phyloP scores from a whole-genome alignment of 2,329 filamentous ascomycete genomes.

The Botrytis paeoniae region DNA sequence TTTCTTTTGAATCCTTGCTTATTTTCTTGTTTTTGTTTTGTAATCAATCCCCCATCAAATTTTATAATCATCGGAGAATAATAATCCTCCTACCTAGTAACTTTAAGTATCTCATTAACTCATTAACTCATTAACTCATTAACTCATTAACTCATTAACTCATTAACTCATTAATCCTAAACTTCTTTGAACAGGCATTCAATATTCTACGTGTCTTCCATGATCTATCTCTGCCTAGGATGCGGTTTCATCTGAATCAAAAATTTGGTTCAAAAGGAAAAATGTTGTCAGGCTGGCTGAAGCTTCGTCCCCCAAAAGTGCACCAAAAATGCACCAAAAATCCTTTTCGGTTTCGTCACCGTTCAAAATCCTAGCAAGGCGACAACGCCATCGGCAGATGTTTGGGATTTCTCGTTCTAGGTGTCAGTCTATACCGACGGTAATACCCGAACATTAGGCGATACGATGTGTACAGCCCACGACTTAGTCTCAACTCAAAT shows the following conservation, averaged over 20 bases:
- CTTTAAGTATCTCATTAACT: background rate
- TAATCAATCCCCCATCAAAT: background rate
- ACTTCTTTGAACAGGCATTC: background rate
- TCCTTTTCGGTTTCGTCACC: background rate
- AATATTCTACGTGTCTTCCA: constrained; percentile 2
- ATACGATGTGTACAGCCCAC: background rate
- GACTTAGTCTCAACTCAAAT: background rate
- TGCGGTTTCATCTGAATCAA: constrained; percentile 1
- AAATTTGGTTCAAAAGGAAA: background rate
- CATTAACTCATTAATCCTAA: background rate
- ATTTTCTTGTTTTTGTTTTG: background rate
- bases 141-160: background rate
- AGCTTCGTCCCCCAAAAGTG: background rate
- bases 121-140: background rate
- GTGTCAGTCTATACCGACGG: constrained; percentile 12
- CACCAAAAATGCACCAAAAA: background rate
- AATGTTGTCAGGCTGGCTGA: background rate
- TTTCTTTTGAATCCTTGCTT: background rate
- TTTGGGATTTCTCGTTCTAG: background rate
- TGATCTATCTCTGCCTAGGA: background rate
- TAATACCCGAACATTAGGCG: background rate
- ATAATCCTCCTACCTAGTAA: background rate
- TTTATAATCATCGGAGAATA: background rate
- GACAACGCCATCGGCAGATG: background rate
- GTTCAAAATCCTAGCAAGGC: background rate